Evolutionary conservation across 768 basidiomycete genomes (phyloP).

Genomic region (Gyrodon lividus): DNA sequence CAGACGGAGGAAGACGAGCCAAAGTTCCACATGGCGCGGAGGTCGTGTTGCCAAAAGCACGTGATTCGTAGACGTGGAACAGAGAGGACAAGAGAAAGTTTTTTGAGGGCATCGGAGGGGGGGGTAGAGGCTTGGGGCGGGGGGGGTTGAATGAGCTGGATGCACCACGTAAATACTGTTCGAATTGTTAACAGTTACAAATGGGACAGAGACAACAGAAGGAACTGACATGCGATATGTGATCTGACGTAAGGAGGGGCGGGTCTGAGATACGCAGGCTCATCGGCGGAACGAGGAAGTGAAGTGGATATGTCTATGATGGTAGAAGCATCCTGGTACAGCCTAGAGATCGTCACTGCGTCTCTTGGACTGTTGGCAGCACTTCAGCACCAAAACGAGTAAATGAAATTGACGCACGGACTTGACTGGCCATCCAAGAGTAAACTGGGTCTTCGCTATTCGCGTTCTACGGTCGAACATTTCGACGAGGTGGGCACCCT

Average conservation of each 20-base stretch:
- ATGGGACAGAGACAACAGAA: conserved; percentile 7
- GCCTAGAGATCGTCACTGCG: conserved; percentile 88
- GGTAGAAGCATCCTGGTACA: conserved; percentile 76
- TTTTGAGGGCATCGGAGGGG: conserved; percentile 38
- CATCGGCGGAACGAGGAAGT: conserved; percentile 86
- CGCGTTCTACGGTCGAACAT: conserved; percentile 83
- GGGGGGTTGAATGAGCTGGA: conserved; percentile 59
- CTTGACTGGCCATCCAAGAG: conserved; percentile 96
- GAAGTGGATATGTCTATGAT: conserved; percentile 91
- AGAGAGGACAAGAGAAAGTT: conserved; percentile 19
- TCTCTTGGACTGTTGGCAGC: conserved; percentile 74
- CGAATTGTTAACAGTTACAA: background rate
- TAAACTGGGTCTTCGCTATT: conserved; percentile 87
- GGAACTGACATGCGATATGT: conserved; percentile 64
- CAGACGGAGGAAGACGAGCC: conserved; percentile 61
- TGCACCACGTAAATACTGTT: conserved; percentile 88
- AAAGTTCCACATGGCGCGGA: conserved; percentile 83
- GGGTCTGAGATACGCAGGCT: conserved; percentile 87
- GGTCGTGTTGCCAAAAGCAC: conserved; percentile 95
- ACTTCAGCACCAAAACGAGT: conserved; percentile 7
- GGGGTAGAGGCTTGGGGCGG: conserved; percentile 32
- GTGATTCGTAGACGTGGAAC: conserved; percentile 66
- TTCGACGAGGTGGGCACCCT: conserved; percentile 78
- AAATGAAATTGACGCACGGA: conserved; percentile 40
- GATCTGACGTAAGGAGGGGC: conserved; percentile 93